phyloP scores from a whole-genome alignment of 805 yeast species.

The Suhomyces kilbournensis region DNA sequence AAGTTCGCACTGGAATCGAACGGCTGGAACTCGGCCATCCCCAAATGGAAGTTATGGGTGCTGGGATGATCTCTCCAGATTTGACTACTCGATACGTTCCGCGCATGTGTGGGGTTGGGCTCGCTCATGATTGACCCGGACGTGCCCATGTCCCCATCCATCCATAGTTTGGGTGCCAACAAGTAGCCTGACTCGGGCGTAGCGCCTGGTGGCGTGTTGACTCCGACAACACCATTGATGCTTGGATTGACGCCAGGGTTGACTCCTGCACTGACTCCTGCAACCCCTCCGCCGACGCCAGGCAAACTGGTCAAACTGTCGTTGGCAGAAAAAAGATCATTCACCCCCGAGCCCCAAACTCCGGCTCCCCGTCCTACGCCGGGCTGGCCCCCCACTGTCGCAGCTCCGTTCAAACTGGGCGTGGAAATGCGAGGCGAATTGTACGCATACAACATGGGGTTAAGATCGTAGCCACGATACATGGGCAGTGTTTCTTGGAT shows the following conservation, averaged over 20 bases:
- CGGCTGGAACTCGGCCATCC: constrained; percentile 15
- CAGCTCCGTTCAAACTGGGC: constrained; percentile 1
- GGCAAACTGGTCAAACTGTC: constrained; percentile 13
- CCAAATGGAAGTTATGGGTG: constrained; percentile 9
- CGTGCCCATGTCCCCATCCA: neutral
- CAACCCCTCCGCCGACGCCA: neutral
- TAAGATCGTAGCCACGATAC: constrained; percentile 9
- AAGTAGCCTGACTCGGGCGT: constrained; percentile 5
- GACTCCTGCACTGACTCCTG: constrained; percentile 1
- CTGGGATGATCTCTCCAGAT: constrained; percentile 20
- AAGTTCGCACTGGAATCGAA: constrained; percentile 7
- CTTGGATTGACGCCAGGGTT: neutral
- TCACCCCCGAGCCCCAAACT: constrained; percentile 8
- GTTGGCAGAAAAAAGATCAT: constrained; percentile 10
- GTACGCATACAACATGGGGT: constrained; percentile 10
- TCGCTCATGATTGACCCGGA: neutral
- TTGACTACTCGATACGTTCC: constrained; percentile 14
- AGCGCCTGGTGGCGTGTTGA: neutral
- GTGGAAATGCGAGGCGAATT: constrained; percentile 1
- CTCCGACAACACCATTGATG: neutral
- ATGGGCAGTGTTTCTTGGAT: constrained; percentile 5
- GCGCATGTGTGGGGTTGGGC: constrained; percentile 11
- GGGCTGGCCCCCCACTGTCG: neutral
- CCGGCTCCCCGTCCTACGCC: constrained; percentile 1
- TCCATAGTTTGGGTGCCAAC: constrained; percentile 9